These are phyloP conservation scores for Globisporangium sylvaticum DNA, from an alignment of 352 stramenopile species.

Conservation along the genomic window DNA sequence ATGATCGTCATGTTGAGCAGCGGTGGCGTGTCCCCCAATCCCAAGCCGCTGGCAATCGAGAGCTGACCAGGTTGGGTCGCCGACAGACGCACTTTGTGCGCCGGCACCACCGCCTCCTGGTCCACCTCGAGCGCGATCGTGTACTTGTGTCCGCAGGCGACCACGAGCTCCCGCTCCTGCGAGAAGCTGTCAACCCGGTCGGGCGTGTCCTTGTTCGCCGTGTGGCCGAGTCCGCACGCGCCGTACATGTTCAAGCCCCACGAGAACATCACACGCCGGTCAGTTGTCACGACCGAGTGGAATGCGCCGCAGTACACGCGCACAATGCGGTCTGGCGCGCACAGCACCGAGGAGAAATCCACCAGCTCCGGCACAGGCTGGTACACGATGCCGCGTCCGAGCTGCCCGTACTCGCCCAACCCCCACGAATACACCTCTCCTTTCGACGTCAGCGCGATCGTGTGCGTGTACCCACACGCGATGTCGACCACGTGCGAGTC, in stretches of 20 bases:
- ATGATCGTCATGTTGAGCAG: constrained; percentile 16
- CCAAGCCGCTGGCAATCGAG: neutral
- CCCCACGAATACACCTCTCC: constrained; percentile 89
- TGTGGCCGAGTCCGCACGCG: constrained; percentile 74
- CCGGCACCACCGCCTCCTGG: constrained; percentile 6
- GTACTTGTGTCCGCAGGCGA: constrained; percentile 82
- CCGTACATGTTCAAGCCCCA: constrained; percentile 83
- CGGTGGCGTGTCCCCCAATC: neutral
- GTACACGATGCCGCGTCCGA: constrained; percentile 86
- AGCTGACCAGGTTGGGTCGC: constrained; percentile 13
- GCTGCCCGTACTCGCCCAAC: constrained; percentile 86
- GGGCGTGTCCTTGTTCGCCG: constrained; percentile 72
- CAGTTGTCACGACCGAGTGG: constrained; percentile 68
- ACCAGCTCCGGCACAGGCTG: constrained; percentile 67
- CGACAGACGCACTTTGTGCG: constrained; percentile 13
- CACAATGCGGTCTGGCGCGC: constrained; percentile 37
- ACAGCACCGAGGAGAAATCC: constrained; percentile 43
- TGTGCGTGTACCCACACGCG: constrained; percentile 87
- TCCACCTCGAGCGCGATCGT: constrained; percentile 66
- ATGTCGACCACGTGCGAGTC: constrained; percentile 52
- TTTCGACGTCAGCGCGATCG: constrained; percentile 62
- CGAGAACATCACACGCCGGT: constrained; percentile 60
- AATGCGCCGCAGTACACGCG: constrained; percentile 80
- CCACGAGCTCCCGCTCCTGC: constrained; percentile 40
- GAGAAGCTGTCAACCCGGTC: constrained; percentile 77